These are phyloP conservation scores for Sporisorium exsertum DNA, from an alignment of 1,284 basidiomycete genomes.

Conservation along the genomic window DNA sequence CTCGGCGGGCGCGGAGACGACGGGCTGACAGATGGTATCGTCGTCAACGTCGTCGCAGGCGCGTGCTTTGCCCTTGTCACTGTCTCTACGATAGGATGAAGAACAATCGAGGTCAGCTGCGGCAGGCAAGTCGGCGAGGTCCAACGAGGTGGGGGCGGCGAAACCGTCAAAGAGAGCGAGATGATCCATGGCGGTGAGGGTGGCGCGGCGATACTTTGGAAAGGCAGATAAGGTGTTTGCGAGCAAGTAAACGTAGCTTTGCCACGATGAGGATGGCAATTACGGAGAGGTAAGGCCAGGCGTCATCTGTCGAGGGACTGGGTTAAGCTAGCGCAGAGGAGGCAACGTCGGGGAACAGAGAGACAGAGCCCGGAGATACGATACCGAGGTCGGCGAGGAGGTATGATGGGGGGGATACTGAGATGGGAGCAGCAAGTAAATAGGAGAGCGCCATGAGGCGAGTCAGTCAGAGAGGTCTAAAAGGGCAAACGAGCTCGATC, in stretches of 20 bases:
- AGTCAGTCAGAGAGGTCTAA: not conserved
- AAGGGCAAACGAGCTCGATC: not conserved
- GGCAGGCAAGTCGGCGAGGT: not conserved
- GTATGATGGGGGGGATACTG: not conserved
- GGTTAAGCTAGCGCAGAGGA: no score
- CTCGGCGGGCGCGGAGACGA: not conserved
- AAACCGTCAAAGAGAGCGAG: conserved; percentile 15
- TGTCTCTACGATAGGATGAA: conserved; percentile 10
- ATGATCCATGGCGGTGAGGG: conserved; percentile 14
- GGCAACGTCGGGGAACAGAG: no score
- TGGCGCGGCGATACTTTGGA: not conserved
- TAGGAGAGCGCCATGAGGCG: not conserved
- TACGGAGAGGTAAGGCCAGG: not conserved
- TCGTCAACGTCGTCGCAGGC: conserved; percentile 11
- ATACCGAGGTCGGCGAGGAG: not conserved
- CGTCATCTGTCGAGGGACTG: not conserved
- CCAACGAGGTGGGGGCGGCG: not conserved
- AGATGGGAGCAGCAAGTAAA: not conserved
- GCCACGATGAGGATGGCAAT: not conserved
- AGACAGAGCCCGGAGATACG: not conserved
- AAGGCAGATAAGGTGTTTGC: no score
- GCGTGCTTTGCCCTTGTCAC: conserved; percentile 37
- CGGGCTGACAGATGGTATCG: not conserved
- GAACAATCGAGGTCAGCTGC: conserved; percentile 6
- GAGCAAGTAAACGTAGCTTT: not conserved